Base-by-base conservation (phyloP, 1,284 basidiomycete genomes). In the Rhodotorula sp. region DNA sequence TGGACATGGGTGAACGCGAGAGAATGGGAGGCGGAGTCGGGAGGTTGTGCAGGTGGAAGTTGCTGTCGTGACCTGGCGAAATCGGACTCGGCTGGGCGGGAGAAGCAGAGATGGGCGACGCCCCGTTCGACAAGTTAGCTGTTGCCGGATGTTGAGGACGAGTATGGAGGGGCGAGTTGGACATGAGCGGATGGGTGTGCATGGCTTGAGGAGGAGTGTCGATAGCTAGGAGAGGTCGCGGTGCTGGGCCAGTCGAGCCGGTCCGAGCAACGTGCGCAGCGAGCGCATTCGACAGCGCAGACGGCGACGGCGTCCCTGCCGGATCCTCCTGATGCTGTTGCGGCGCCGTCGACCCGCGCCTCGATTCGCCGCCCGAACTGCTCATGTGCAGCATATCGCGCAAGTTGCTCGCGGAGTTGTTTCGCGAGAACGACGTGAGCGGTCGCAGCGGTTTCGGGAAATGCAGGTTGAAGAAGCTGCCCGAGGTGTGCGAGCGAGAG, bases 21-120 rank as follows among this genome's bases (percentile, higher is more conserved):
- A 46, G n/a, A 47, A 57, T 4, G 53, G 64, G 34, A 22, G 60
- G 59, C 54, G 86, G 85, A 51, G 58, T 62, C n/a, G 74, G 30
- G 47, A 22, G 24, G 46, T 44, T 51, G 44, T 44, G 46, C 37
- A 56, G 66, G 4, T 26, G n/a, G 62, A 59, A 55, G 59, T 20
- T 40, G 26, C 63, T 50, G 51, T 59, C 62, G 50, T 47, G 18
- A 46, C 28, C 46, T 54, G 54, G 18, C 51, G 31, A 30, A 48
- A 53, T 50, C 26, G 62, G 62, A 30, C 52, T 59, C n/a, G 47
- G 44, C 46, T 46, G 54, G 28, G 57, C 51, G 4, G 71, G 71
- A 15, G 71, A 72, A 4, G 71, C 67, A 18, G 63, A 65, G 30
- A 70, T 13, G 9, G 71, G 71, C 6, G 68, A 70, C 4, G 51